These are phyloP conservation scores for Scytalidium sp. DNA, from an alignment of 2,329 filamentous ascomycete species.

Conservation along the genomic window DNA sequence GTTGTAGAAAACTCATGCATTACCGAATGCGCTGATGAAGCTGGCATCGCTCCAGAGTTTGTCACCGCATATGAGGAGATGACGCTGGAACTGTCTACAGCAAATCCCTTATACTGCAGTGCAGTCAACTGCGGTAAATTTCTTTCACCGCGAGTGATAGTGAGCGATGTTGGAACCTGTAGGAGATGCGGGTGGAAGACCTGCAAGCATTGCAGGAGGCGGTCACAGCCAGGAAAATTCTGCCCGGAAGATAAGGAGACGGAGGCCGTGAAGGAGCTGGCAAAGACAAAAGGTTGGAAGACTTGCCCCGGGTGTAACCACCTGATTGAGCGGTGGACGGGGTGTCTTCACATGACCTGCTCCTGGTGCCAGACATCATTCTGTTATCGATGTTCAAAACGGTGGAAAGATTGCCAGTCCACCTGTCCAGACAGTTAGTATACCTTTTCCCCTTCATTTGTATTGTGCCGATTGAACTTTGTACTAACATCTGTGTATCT, in stretches of 20 bases:
- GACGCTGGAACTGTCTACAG: constrained; percentile 22
- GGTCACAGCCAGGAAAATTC: constrained; percentile 22
- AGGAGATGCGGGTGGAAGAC: constrained; percentile 14
- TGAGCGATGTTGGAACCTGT: constrained; percentile 18
- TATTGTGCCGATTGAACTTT: too few relatives aligned
- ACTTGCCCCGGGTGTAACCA: constrained; percentile 21
- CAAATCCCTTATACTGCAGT: constrained; percentile 24
- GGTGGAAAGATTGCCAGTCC: too few relatives aligned
- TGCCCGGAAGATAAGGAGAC: constrained; percentile 22
- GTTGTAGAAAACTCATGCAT: too few relatives aligned
- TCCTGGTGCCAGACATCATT: too few relatives aligned
- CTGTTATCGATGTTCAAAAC: too few relatives aligned
- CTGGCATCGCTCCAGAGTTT: too few relatives aligned
- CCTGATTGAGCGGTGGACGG: constrained; percentile 22
- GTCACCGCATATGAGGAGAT: constrained; percentile 16
- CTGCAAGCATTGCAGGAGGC: constrained; percentile 19
- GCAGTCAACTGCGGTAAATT: constrained; percentile 18
- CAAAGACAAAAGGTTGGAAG: constrained; percentile 22
- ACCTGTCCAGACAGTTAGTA: too few relatives aligned
- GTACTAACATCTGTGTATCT: too few relatives aligned
- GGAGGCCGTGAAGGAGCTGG: constrained; percentile 16
- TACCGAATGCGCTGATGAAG: too few relatives aligned
- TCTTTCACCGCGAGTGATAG: constrained; percentile 20
- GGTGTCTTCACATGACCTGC: constrained; percentile 30
- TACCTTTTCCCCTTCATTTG: too few relatives aligned